Base-by-base conservation (phyloP, 495 filamentous ascomycete species). In the Pyronema domesticum region DNA sequence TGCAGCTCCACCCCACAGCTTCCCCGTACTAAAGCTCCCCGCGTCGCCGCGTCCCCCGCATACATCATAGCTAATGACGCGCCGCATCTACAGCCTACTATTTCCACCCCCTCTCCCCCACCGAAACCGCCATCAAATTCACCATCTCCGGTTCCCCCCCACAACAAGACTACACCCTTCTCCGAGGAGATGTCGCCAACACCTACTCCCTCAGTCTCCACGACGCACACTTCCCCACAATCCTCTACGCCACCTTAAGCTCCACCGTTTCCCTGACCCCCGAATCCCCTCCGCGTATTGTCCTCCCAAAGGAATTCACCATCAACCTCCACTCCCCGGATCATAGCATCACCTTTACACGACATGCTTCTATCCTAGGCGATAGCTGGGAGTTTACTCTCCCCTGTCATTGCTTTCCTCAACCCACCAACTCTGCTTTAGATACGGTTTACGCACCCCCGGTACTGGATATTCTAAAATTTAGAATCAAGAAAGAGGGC, bases 241-340 rank as follows among this genome's bases (percentile, higher is more conserved):
- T 98, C 54, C 72, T 95, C 46, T 98, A 81, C 63, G 91, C 79
- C 33, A 89, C 79, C 1, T 74, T 93, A 7, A 88, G 85, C 6
- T 59, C 64, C n/a, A 9, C 37, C 1, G 40, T 54, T 18, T 61
- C 69, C 51, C 64, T 58, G 47, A 67, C 63, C 54, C 77, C 78
- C 47, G 82, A 81, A 1, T 70, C 77, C 0, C 70, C 81, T 3
- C 81, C 84, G 14, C 81, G 88, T 60, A 82, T 89, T 9, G 73
- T 87, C 18, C 70, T 89, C 36, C 91, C 91, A 0, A 77, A 77
- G 43, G 75, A 76, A 49, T 94, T 96, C 67, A 74, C 75, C 14
- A 75, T 96, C 51, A 83, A 89, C 58, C 80, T 98, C 9, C 96
- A 95, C 75, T 87, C 94, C 64, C 91, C 91, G 0, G 89, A 95